These are phyloP conservation scores for Arabis hirsuta DNA, from an alignment of 345 rosid genomes.

Conservation along the genomic window DNA sequence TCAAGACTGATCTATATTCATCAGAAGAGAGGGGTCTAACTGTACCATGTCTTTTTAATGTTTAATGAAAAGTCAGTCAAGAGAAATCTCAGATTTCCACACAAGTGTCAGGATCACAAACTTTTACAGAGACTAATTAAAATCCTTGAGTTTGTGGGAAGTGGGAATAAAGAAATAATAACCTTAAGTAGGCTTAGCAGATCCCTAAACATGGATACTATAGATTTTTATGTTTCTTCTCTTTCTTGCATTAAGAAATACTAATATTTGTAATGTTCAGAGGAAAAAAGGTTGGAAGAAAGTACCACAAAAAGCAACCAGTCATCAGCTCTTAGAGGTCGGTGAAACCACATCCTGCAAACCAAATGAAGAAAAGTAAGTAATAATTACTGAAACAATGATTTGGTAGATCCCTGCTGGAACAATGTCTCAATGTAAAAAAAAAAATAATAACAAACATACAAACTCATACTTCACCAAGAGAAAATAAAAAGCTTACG, in stretches of 20 bases:
- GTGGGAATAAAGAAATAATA: too few relatives aligned
- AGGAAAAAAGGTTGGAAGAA: conserved; percentile 8
- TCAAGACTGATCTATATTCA: too few relatives aligned
- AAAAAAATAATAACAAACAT: not conserved
- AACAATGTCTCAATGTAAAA: not conserved
- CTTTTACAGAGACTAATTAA: too few relatives aligned
- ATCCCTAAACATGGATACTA: too few relatives aligned
- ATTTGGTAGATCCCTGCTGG: conserved; percentile 9
- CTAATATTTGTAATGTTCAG: not conserved
- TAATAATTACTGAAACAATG: not conserved
- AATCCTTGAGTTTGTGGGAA: too few relatives aligned
- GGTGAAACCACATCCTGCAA: conserved; percentile 94
- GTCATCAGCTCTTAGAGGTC: conserved; percentile 84
- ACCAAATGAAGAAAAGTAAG: conserved; percentile 11
- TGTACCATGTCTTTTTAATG: too few relatives aligned
- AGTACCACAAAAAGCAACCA: conserved; percentile 88
- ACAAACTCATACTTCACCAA: conserved; percentile 20
- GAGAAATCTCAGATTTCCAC: too few relatives aligned
- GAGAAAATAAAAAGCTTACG: conserved; percentile 55
- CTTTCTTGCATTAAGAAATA: not conserved
- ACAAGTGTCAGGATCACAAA: too few relatives aligned
- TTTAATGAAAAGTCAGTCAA: too few relatives aligned
- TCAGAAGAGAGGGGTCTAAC: too few relatives aligned
- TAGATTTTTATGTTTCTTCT: not conserved
- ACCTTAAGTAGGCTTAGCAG: too few relatives aligned